phyloP scores from a whole-genome alignment of 108 stramenopile species.

The Ochromonas danica region DNA sequence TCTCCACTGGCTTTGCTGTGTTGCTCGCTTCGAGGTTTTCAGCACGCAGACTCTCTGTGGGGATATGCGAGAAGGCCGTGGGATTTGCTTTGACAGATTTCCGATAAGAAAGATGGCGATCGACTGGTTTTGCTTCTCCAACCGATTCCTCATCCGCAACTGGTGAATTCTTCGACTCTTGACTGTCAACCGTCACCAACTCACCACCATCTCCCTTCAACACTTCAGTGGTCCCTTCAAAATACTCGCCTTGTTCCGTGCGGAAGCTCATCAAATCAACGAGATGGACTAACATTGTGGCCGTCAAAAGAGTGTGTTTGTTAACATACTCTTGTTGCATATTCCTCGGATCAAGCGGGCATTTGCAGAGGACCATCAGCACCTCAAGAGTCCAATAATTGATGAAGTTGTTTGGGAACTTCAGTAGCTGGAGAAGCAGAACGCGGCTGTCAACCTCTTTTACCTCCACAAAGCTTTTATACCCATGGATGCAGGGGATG shows the following conservation, averaged over 20 bases:
- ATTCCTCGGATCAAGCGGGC: slow-evolving; percentile 21
- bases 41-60: not conserved
- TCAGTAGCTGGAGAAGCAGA: not conserved
- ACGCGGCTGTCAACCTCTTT: slow-evolving; percentile 25
- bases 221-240: not conserved
- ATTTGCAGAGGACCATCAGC: slow-evolving; percentile 8
- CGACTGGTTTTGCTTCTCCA: not conserved
- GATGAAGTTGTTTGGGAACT: not conserved
- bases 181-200: not conserved
- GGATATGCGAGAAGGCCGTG: not conserved
- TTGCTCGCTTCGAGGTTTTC: not conserved
- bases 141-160: not conserved
- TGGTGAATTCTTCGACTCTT: not conserved
- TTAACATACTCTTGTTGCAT: slow-evolving; percentile 33
- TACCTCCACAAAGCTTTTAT: slow-evolving; percentile 32
- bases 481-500: slow-evolving; percentile 20
- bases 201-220: not conserved
- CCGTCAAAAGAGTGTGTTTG: slow-evolving; percentile 34
- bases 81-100: not conserved
- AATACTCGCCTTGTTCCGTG: not conserved
- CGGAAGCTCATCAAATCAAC: slow-evolving; percentile 2
- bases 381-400: slow-evolving; percentile 32
- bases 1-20: not conserved
- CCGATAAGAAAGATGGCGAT: not conserved
- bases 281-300: not conserved